phyloP scores from a whole-genome alignment of 2,329 filamentous ascomycete species.

The Elsinoe australis region DNA sequence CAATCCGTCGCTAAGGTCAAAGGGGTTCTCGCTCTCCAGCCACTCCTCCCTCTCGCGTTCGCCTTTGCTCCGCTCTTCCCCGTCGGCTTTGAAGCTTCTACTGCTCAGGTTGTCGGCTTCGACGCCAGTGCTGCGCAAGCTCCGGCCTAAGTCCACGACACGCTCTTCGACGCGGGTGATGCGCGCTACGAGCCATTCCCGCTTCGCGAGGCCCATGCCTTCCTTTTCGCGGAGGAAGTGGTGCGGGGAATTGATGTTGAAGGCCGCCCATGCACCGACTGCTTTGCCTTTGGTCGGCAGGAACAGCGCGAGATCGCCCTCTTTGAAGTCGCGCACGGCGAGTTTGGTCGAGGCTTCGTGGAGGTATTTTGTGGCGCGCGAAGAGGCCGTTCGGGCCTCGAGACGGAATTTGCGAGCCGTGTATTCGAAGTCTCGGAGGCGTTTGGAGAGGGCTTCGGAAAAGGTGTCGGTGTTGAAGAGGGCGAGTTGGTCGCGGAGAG shows the following conservation, averaged over 20 bases:
- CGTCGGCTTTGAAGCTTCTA: slow-evolving; percentile 2
- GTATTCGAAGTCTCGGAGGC: slow-evolving; percentile 87
- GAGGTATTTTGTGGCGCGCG: slow-evolving; percentile 72
- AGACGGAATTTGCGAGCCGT: slow-evolving; percentile 89
- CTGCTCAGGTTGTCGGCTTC: slow-evolving; percentile 26
- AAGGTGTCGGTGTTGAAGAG: slow-evolving; percentile 79
- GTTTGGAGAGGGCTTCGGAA: slow-evolving; percentile 75
- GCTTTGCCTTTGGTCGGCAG: slow-evolving; percentile 90
- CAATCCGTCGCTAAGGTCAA: slow-evolving; percentile 88
- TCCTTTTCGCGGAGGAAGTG: slow-evolving; percentile 95
- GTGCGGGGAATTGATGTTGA: slow-evolving; percentile 95
- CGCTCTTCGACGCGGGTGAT: slow-evolving; percentile 88
- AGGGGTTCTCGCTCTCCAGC: slow-evolving; percentile 84
- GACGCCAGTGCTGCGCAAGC: slow-evolving; percentile 27
- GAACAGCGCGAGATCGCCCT: slow-evolving; percentile 90
- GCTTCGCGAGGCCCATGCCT: slow-evolving; percentile 68
- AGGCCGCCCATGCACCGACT: slow-evolving; percentile 92
- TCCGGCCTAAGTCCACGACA: slow-evolving; percentile 65
- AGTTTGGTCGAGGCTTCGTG: slow-evolving; percentile 93
- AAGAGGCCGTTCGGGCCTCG: slow-evolving; percentile 73
- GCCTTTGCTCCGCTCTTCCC: slow-evolving; percentile 17
- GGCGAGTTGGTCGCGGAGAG: slow-evolving; percentile 65
- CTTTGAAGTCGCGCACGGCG: slow-evolving; percentile 90
- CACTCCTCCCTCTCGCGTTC: slow-evolving; percentile 17
- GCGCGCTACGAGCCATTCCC: slow-evolving; percentile 94